Conservation (phyloP, 129 eudicot species). For the Silybum marianum region DNA sequence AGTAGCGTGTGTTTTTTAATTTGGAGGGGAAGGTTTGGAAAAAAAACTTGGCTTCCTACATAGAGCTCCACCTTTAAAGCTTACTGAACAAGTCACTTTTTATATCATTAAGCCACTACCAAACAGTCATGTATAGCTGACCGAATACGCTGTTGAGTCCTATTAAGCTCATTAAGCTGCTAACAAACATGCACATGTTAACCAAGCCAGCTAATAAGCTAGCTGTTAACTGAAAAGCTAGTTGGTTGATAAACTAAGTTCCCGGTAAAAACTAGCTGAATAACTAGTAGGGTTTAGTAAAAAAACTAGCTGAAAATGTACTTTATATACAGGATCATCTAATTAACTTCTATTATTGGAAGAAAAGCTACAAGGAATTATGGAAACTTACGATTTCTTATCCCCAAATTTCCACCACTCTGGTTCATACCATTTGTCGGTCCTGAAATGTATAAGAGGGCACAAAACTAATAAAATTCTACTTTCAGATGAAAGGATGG, state of each 20-base stretch:
- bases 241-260: neutral
- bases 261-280: neutral
- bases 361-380: neutral
- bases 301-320: neutral
- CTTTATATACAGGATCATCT: neutral
- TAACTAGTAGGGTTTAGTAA: neutral
- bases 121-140: no score
- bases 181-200: neutral
- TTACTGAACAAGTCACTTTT: no score
- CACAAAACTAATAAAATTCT: neutral
- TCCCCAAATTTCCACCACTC: slow-evolving; percentile 99
- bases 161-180: no score
- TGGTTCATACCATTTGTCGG: slow-evolving; percentile 89
- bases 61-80: no score
- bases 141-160: no score
- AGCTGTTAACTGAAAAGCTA: neutral
- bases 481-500: neutral
- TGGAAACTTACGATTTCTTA: slow-evolving; percentile 71
- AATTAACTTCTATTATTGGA: neutral
- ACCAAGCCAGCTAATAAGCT: neutral
- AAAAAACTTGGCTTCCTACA: no score
- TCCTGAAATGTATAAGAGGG: slow-evolving; percentile 40
- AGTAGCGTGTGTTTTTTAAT: no score
- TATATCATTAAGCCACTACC: no score
- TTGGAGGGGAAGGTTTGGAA: no score